A percentile compares a stretch with the other conserved stretches of the same genome.
phyloP scores from a whole-genome alignment of 176 grass and related monocot species.

The Eleusine coracana region DNA sequence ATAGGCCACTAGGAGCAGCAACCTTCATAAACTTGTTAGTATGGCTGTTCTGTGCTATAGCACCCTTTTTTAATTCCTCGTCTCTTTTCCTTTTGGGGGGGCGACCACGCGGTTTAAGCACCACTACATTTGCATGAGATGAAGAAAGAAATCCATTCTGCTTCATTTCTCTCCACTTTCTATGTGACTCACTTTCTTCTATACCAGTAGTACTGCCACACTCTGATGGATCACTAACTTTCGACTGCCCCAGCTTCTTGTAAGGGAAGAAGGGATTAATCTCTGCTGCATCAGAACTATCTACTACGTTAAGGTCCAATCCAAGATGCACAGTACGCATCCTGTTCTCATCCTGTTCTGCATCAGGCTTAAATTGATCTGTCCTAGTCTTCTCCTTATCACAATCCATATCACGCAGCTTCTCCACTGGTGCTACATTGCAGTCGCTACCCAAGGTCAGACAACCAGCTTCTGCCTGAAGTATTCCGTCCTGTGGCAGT shows the following conservation, averaged over 20 bases:
- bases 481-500: constrained; percentile 15
- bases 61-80: constrained; percentile 50
- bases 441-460: constrained; percentile 56
- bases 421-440: constrained; percentile 27
- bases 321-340: constrained; percentile 29
- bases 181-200: constrained; percentile 67
- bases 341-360: constrained; percentile 28
- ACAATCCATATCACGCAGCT: constrained; percentile 4
- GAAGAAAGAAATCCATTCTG: constrained; percentile 96
- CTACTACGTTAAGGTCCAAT: constrained; percentile 74
- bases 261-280: constrained; percentile 82
- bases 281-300: constrained; percentile 50
- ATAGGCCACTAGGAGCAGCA: constrained; percentile 88
- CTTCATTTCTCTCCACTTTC: constrained; percentile 95
- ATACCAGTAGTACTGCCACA: constrained; percentile 78
- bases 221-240: constrained; percentile 64
- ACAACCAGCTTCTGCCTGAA: constrained; percentile 43
- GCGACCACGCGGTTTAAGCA: constrained; percentile 58
- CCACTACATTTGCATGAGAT: constrained; percentile 56
- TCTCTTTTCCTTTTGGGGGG: constrained; percentile 65
- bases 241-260: constrained; percentile 63
- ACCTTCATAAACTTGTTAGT: constrained; percentile 66
- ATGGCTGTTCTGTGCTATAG: constrained; percentile 59
- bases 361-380: constrained; percentile 39
- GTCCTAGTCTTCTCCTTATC: constrained; percentile 36